These are phyloP conservation scores for Aspergillus leporis DNA, from an alignment of 495 filamentous ascomycete genomes.

Conservation along the genomic window DNA sequence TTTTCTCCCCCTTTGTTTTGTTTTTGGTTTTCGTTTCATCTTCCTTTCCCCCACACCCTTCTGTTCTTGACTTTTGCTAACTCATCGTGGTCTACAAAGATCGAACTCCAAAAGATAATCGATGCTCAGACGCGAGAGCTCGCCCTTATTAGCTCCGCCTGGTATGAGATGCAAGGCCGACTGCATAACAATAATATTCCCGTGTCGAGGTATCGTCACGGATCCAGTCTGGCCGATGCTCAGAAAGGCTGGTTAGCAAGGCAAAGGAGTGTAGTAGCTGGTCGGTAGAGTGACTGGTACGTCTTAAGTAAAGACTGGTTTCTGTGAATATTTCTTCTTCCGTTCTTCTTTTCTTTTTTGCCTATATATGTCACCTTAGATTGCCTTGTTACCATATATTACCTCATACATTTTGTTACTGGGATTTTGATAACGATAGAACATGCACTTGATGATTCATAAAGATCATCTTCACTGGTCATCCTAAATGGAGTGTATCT, in stretches of 20 bases:
- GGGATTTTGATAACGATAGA: not conserved
- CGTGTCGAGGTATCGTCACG: constrained; percentile 45
- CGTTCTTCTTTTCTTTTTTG: constrained; percentile 1
- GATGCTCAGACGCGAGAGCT: constrained; percentile 77
- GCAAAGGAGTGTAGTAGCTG: constrained; percentile 72
- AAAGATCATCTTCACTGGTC: not conserved
- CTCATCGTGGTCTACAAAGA: constrained; percentile 32
- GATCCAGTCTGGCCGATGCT: constrained; percentile 67
- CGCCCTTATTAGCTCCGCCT: constrained; percentile 80
- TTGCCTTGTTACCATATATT: constrained; percentile 1
- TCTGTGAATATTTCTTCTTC: constrained; percentile 11
- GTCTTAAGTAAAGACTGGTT: not conserved
- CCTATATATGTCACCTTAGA: not conserved
- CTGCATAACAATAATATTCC: constrained; percentile 88
- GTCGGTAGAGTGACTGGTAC: constrained; percentile 25
- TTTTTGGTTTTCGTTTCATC: too few species aligned
- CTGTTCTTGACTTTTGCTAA: constrained; percentile 20
- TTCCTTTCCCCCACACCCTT: constrained; percentile 1
- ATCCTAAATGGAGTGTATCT: not conserved
- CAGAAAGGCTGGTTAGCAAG: constrained; percentile 89
- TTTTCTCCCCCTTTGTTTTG: too few species aligned
- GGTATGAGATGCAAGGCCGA: constrained; percentile 84
- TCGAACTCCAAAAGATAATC: constrained; percentile 62
- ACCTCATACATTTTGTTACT: not conserved
- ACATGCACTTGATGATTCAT: not conserved